Conservation (phyloP, 257 asterid species). For the Coffea canephora region DNA sequence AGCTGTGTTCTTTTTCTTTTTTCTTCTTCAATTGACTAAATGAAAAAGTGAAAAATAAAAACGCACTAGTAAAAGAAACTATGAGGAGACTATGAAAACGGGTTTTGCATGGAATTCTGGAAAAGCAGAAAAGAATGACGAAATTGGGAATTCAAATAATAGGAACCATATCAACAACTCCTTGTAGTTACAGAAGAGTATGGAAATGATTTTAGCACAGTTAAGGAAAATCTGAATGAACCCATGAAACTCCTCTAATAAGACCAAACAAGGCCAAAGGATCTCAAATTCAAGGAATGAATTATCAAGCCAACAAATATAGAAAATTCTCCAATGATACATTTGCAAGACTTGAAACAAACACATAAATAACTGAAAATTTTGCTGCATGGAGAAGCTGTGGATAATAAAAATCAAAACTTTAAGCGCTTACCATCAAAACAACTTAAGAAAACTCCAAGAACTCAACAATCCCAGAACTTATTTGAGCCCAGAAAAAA, state of each 20-base stretch:
- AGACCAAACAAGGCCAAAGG: conserved; percentile 5
- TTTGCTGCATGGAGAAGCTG: conserved; percentile 8
- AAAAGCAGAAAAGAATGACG: conserved; percentile 31
- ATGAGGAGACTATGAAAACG: conserved; percentile 22
- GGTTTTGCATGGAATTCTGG: conserved; percentile 25
- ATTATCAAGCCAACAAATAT: neutral
- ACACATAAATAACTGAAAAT: conserved; percentile 2
- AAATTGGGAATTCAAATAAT: conserved; percentile 46
- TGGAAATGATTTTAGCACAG: conserved; percentile 4
- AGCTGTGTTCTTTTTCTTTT: neutral
- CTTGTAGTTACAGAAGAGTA: conserved; percentile 18
- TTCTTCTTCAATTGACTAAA: neutral
- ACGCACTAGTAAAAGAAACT: too few relatives aligned
- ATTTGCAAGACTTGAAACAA: neutral
- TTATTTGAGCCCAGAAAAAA: neutral
- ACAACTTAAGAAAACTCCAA: neutral
- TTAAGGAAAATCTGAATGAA: conserved; percentile 10
- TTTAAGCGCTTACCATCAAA: conserved; percentile 1
- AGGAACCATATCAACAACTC: conserved; percentile 33
- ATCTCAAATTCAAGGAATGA: conserved; percentile 4
- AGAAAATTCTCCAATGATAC: neutral
- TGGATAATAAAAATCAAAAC: neutral
- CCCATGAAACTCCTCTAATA: neutral
- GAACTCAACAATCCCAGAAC: conserved; percentile 7
- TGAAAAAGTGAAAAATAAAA: neutral